A percentile compares a stretch with the other conserved stretches of the same genome.
Conservation (phyloP, 495 filamentous ascomycete genomes). For the Annulohypoxylon stygium region DNA sequence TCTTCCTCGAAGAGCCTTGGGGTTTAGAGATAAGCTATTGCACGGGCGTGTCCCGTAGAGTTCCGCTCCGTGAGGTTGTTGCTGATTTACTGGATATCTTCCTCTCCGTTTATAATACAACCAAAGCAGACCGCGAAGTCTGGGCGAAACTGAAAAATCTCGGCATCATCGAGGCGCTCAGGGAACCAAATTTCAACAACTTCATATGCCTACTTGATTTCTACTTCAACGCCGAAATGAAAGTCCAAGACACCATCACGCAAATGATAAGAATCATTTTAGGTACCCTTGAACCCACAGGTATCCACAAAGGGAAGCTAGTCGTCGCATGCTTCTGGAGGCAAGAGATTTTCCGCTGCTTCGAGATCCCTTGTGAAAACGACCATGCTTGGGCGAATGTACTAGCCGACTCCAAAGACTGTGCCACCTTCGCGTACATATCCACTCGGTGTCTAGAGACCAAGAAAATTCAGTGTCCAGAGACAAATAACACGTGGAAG, state of each 20-base stretch:
- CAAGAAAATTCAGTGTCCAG: not conserved
- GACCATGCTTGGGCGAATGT: constrained; percentile 1
- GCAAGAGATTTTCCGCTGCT: not conserved
- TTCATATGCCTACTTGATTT: not conserved
- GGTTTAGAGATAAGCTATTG: constrained; percentile 1
- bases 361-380: not conserved
- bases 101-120: not conserved
- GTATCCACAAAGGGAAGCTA: not conserved
- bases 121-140: not conserved
- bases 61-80: not conserved
- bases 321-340: not conserved
- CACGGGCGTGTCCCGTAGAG: not conserved
- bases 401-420: not conserved
- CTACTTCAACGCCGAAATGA: not conserved
- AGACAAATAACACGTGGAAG: not conserved
- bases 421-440: not conserved
- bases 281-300: not conserved
- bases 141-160: not conserved
- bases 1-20: not conserved
- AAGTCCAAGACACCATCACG: not conserved
- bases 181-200: not conserved
- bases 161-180: not conserved
- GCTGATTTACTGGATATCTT: not conserved
- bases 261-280: not conserved
- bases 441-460: not conserved